These are phyloP conservation scores for Mortierella sp. DNA, from an alignment of 371 early-diverging fungal genomes.

Conservation along the genomic window DNA sequence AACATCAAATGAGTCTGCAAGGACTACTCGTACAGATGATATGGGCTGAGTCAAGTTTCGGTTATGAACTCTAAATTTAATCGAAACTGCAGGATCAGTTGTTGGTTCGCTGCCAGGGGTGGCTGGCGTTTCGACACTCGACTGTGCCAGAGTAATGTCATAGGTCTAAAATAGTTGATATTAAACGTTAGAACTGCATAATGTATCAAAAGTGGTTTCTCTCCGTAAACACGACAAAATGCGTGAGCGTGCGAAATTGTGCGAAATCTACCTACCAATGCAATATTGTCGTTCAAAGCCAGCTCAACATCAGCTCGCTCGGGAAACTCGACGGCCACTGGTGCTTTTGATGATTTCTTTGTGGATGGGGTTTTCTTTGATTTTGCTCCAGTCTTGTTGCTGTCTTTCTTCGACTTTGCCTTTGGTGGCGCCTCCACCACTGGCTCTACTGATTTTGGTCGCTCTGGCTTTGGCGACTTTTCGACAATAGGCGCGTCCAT, in stretches of 20 bases:
- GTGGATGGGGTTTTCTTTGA: constrained; percentile 25
- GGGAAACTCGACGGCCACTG: constrained; percentile 37
- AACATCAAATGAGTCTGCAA: constrained; percentile 55
- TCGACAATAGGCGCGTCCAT: constrained; percentile 19
- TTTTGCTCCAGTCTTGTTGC: constrained; percentile 17
- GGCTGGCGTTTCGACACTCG: constrained; percentile 27
- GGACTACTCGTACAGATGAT: constrained; percentile 22
- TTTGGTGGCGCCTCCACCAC: constrained; percentile 27
- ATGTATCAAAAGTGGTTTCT: too few species aligned
- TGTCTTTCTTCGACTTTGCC: constrained; percentile 34
- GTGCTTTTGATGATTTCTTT: constrained; percentile 40
- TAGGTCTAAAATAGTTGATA: constrained; percentile 30
- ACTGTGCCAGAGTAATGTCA: constrained; percentile 34
- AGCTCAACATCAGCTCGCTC: constrained; percentile 42
- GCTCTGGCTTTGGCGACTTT: constrained; percentile 21
- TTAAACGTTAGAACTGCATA: neutral
- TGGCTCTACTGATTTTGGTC: constrained; percentile 21
- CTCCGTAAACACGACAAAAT: too few species aligned
- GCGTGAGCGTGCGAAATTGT: neutral
- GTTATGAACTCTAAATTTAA: constrained; percentile 39
- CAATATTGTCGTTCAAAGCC: constrained; percentile 39
- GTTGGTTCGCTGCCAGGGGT: constrained; percentile 33
- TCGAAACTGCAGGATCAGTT: constrained; percentile 35
- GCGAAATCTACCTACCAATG: constrained; percentile 37
- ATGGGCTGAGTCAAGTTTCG: constrained; percentile 33